A percentile compares a stretch with the other conserved stretches of the same genome.
These are phyloP conservation scores for Lasiodiplodia sp. DNA, from an alignment of 2,329 filamentous ascomycete species.

Conservation along the genomic window DNA sequence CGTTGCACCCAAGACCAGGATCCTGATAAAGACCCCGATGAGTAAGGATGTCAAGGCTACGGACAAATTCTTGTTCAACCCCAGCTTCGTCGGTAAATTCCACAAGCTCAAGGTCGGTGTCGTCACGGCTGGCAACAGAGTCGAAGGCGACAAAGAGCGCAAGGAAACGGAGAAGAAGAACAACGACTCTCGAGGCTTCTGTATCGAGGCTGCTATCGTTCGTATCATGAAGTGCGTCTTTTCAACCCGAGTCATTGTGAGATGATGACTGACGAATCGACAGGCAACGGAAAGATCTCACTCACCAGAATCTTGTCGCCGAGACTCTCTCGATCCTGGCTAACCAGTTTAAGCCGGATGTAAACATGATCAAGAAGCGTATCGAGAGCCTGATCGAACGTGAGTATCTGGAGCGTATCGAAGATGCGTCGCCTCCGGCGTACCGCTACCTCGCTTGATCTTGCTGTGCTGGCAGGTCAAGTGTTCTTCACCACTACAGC, in stretches of 20 bases:
- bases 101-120: slow-evolving; percentile 90
- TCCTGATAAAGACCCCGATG: slow-evolving; percentile 81
- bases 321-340: slow-evolving; percentile 76
- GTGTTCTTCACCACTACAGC: not conserved
- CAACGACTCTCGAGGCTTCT: slow-evolving; percentile 72
- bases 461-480: not conserved
- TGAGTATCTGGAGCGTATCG: slow-evolving; percentile 79
- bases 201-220: slow-evolving; percentile 79
- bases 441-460: slow-evolving; percentile 75
- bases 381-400: slow-evolving; percentile 79
- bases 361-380: slow-evolving; percentile 80
- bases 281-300: slow-evolving; percentile 76
- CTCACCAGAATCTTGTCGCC: slow-evolving; percentile 72
- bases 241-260: not conserved
- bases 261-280: slow-evolving; percentile 30
- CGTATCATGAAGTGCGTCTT: slow-evolving; percentile 83
- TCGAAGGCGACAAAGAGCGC: slow-evolving; percentile 74
- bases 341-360: slow-evolving; percentile 76
- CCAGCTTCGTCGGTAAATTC: slow-evolving; percentile 79
- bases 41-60: slow-evolving; percentile 77
- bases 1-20: slow-evolving; percentile 80
- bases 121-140: slow-evolving; percentile 80
- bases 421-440: slow-evolving; percentile 66
- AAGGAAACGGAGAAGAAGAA: slow-evolving; percentile 79
- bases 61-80: slow-evolving; percentile 84